Evolutionary conservation across 257 asterid genomes (phyloP).

Genomic region (Solanum chilense): DNA sequence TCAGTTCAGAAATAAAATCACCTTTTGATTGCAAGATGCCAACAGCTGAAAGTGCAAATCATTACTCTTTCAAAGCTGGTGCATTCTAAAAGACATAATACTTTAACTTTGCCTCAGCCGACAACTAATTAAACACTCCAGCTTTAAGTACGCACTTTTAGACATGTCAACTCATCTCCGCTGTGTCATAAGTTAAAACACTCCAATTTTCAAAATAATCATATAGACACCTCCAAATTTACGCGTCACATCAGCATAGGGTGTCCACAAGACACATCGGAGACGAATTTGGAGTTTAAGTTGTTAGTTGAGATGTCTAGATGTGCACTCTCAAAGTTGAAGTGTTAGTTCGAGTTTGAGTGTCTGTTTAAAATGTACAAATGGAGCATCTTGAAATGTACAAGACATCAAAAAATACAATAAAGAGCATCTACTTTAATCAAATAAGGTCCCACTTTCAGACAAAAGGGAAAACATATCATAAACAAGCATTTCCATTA

Average conservation of each 20-base stretch:
- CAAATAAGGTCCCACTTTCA: neutral
- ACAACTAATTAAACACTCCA: neutral
- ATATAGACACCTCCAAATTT: neutral
- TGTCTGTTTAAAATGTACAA: neutral
- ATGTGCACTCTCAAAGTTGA: neutral
- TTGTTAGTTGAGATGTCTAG: neutral
- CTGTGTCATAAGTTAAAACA: neutral
- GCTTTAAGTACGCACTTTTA: neutral
- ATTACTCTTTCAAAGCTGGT: neutral
- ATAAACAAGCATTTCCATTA: neutral
- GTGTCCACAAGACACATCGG: accelerated
- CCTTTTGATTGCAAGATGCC: neutral
- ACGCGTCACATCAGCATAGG: neutral
- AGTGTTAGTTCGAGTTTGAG: neutral
- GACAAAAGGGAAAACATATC: neutral
- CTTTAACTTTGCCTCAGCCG: neutral
- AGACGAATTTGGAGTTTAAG: neutral
- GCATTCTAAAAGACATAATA: neutral
- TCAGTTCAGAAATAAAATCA: neutral
- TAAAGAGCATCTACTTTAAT: neutral
- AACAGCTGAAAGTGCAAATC: neutral
- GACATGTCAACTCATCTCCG: neutral
- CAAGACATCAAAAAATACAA: neutral
- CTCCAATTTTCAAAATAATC: neutral
- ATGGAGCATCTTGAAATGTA: neutral